A percentile compares a stretch with the other conserved stretches of the same genome.
These are phyloP conservation scores for Sextonia rubra DNA, from an alignment of 164 flowering plant species.

Conservation along the genomic window DNA sequence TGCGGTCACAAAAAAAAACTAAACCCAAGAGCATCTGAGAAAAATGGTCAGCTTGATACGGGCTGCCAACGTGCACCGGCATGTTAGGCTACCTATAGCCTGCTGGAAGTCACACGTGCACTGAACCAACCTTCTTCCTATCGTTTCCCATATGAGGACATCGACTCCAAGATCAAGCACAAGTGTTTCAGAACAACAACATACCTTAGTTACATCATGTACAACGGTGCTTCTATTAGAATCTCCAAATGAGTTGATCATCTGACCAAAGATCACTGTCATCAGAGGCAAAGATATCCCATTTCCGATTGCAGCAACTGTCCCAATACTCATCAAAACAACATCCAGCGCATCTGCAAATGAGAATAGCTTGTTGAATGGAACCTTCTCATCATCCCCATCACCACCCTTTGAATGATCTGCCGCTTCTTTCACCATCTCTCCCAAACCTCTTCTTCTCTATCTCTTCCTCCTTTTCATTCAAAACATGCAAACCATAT, in stretches of 20 bases:
- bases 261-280: conserved; percentile 40
- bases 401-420: neutral
- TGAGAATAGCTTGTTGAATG: conserved; percentile 24
- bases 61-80: too few relatives aligned
- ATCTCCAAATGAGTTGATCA: conserved; percentile 32
- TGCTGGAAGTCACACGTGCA: too few relatives aligned
- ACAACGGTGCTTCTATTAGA: conserved; percentile 15
- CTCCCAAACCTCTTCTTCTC: neutral
- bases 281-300: conserved; percentile 40
- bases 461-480: neutral
- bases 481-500: neutral
- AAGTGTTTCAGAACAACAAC: neutral
- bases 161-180: neutral
- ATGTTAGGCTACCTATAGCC: too few relatives aligned
- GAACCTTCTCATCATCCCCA: conserved; percentile 4
- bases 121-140: too few relatives aligned
- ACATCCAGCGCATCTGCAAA: conserved; percentile 20
- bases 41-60: too few relatives aligned
- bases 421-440: neutral
- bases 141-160: too few relatives aligned
- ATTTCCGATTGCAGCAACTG: conserved; percentile 37
- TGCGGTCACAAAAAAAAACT: too few relatives aligned
- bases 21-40: too few relatives aligned
- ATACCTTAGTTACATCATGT: conserved; percentile 38
- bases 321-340: conserved; percentile 28